phyloP scores from a whole-genome alignment of 768 basidiomycete genomes.

The Kwoniella europaea region DNA sequence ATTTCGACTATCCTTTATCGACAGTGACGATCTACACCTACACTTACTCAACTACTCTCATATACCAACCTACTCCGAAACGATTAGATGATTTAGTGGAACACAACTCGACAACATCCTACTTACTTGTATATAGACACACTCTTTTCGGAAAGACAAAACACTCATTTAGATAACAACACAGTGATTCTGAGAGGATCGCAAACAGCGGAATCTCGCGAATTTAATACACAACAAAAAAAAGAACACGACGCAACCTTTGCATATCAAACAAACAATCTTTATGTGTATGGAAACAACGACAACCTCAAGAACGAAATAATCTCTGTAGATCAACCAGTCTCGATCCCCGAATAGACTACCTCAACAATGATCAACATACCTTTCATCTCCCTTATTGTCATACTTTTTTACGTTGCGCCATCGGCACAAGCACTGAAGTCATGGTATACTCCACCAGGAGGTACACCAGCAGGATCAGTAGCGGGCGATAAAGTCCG shows the following conservation, averaged over 20 bases:
- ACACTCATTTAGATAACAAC: slow-evolving; percentile 1
- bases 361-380: slow-evolving; percentile 7
- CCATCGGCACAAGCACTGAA: slow-evolving; percentile 22
- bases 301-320: no score
- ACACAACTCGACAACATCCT: background rate
- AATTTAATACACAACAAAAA: no score
- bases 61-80: background rate
- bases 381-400: background rate
- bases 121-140: background rate
- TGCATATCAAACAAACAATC: background rate
- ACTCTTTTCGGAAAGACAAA: background rate
- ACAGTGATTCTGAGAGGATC: no score
- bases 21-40: no score
- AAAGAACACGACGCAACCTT: no score
- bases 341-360: no score
- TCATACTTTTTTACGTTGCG: slow-evolving; percentile 18
- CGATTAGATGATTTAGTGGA: background rate
- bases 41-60: no score
- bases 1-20: no score
- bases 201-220: no score
- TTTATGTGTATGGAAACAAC: background rate
- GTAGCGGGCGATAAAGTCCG: slow-evolving; percentile 40
- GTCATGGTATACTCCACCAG: slow-evolving; percentile 46
- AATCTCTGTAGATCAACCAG: background rate
- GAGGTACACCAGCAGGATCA: slow-evolving; percentile 41